These are phyloP conservation scores for Jasminum sambac DNA, from an alignment of 257 asterid species.

Conservation along the genomic window DNA sequence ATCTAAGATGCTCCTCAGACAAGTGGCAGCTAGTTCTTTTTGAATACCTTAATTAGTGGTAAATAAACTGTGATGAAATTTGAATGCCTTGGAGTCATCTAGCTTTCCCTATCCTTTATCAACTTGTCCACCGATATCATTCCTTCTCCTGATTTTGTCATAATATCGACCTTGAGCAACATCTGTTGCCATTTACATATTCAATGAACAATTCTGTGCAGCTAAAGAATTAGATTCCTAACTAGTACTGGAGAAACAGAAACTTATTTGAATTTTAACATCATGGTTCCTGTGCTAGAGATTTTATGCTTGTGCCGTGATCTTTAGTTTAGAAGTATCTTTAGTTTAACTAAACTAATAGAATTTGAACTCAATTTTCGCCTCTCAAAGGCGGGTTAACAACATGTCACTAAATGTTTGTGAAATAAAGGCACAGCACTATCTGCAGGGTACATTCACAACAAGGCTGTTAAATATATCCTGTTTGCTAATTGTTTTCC, in stretches of 20 bases:
- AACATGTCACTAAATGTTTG: not conserved
- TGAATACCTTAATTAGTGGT: not conserved
- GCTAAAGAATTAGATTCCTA: not conserved
- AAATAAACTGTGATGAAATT: not conserved
- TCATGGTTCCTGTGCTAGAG: not conserved
- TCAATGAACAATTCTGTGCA: not conserved
- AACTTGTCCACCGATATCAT: not conserved
- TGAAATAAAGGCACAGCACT: not conserved
- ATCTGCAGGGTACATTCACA: slow-evolving; percentile 7
- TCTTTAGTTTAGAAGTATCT: not conserved
- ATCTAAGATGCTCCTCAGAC: not conserved
- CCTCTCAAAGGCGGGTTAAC: not conserved
- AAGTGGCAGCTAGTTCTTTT: not conserved
- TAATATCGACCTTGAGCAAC: not conserved
- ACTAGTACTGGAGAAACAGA: not conserved
- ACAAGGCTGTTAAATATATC: not conserved
- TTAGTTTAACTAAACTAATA: not conserved
- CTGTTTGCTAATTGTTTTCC: not conserved
- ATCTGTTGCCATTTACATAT: not conserved
- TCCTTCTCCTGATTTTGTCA: not conserved
- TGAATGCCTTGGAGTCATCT: not conserved
- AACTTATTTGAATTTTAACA: not conserved
- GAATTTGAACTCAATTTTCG: not conserved
- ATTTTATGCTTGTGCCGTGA: not conserved
- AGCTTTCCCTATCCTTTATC: not conserved